Conservation (phyloP, 83 land plant species). For the Larix sibirica region DNA sequence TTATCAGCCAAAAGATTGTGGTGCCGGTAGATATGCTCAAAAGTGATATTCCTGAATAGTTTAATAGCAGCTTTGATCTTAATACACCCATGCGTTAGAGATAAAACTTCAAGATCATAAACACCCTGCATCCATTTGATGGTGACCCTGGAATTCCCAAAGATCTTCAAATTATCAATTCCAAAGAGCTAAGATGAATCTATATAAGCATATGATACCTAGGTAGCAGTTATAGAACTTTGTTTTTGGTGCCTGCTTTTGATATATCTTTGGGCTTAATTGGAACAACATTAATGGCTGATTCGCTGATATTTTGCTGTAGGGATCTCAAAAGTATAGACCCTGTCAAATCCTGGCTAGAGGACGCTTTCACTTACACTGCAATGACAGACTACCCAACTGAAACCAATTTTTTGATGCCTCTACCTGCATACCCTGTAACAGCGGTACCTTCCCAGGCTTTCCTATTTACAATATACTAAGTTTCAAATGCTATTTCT, state of each 20-base stretch:
- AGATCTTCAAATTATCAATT: no score
- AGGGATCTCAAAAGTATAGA: conserved; percentile 28
- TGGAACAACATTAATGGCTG: not conserved
- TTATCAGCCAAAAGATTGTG: no score
- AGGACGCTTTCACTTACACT: conserved; percentile 43
- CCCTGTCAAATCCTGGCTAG: conserved; percentile 41
- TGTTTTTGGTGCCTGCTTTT: not conserved
- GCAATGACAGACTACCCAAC: conserved; percentile 86
- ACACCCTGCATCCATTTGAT: no score
- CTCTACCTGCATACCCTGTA: conserved; percentile 81
- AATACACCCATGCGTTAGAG: no score
- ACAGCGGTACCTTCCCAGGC: conserved; percentile 36
- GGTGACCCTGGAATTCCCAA: no score
- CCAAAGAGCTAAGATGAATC: not conserved
- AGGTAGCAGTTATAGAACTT: not conserved
- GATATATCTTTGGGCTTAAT: not conserved
- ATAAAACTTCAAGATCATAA: no score
- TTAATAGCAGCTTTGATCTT: no score
- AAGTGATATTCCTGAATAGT: no score
- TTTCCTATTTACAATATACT: not conserved
- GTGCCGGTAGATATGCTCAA: no score
- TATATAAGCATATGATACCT: not conserved
- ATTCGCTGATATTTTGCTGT: not conserved
- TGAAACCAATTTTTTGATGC: conserved; percentile 54
- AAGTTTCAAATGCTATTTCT: not conserved